These are phyloP conservation scores for Exophiala calicioides DNA, from an alignment of 2,329 filamentous ascomycete species.

Conservation along the genomic window DNA sequence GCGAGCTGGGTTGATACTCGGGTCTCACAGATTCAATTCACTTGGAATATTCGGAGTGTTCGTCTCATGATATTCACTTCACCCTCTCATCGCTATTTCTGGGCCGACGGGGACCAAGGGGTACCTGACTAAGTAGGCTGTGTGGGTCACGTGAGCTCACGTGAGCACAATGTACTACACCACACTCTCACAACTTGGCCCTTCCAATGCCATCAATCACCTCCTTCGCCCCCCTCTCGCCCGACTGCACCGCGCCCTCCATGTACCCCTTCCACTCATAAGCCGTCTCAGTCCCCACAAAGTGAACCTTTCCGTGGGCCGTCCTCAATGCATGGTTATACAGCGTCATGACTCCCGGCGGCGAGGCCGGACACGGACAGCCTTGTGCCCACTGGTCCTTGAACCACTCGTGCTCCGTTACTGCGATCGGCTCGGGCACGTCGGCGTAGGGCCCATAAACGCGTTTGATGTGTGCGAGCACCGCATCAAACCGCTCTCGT, in stretches of 20 bases:
- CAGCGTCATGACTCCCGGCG: conserved; percentile 42
- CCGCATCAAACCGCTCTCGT: conserved; percentile 15
- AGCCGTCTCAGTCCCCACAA: conserved; percentile 58
- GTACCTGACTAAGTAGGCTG: background rate
- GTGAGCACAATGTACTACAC: background rate
- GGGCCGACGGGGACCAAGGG: no score
- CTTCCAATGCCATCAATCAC: conserved; percentile 43
- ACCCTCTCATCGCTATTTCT: no score
- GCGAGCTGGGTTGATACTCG: no score
- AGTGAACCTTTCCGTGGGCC: conserved; percentile 49
- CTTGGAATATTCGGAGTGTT: no score
- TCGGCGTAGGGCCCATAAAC: conserved; percentile 19
- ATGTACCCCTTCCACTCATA: conserved; percentile 60
- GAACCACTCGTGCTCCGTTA: conserved; percentile 35
- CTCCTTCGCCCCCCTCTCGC: conserved; percentile 48
- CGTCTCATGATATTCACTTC: no score
- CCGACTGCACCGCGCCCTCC: conserved; percentile 57
- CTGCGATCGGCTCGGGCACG: conserved; percentile 20
- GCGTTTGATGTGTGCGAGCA: conserved; percentile 23
- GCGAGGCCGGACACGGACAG: conserved; percentile 42
- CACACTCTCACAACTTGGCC: conserved; percentile 13
- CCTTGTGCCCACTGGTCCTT: conserved; percentile 44
- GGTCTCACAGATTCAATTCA: no score
- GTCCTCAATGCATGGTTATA: conserved; percentile 37
- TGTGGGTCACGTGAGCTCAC: background rate